A percentile compares a stretch with the other conserved stretches of the same genome.
Conservation (phyloP, 2,329 filamentous ascomycete species). For the Aspergillus hortae region DNA sequence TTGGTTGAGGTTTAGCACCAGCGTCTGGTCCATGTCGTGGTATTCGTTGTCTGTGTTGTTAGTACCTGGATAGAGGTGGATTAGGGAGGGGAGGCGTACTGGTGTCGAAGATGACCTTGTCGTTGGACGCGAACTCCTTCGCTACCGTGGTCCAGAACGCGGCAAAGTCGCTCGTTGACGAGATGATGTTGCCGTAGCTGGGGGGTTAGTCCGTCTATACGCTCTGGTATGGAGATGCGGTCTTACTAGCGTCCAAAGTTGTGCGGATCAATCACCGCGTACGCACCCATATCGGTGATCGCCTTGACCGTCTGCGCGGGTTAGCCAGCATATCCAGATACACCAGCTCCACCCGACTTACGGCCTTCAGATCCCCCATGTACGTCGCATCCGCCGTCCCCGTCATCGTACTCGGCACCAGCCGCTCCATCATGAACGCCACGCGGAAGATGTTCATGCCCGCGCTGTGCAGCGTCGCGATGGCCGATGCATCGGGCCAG, state of each 20-base stretch:
- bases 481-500: slow-evolving; percentile 54
- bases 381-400: slow-evolving; percentile 42
- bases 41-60: slow-evolving; percentile 56
- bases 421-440: slow-evolving; percentile 54
- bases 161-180: slow-evolving; percentile 50
- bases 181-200: slow-evolving; percentile 19
- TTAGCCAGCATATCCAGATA: not conserved
- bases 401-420: slow-evolving; percentile 46
- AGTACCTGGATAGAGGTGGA: not conserved
- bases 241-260: slow-evolving; percentile 50
- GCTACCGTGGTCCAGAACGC: slow-evolving; percentile 58
- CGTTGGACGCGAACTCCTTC: slow-evolving; percentile 50
- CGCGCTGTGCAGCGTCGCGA: slow-evolving; percentile 48
- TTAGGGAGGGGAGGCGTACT: slow-evolving; percentile 28
- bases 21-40: slow-evolving; percentile 57
- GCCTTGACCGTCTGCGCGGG: slow-evolving; percentile 27
- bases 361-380: slow-evolving; percentile 35
- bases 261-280: slow-evolving; percentile 58
- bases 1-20: slow-evolving; percentile 61
- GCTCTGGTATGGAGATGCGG: too few species aligned
- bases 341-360: slow-evolving; percentile 1
- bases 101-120: slow-evolving; percentile 60
- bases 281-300: slow-evolving; percentile 45
- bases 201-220: not conserved
- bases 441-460: slow-evolving; percentile 60